Evolutionary conservation across 257 asterid species (phyloP).

Genomic region (Solanum pinnatisectum): DNA sequence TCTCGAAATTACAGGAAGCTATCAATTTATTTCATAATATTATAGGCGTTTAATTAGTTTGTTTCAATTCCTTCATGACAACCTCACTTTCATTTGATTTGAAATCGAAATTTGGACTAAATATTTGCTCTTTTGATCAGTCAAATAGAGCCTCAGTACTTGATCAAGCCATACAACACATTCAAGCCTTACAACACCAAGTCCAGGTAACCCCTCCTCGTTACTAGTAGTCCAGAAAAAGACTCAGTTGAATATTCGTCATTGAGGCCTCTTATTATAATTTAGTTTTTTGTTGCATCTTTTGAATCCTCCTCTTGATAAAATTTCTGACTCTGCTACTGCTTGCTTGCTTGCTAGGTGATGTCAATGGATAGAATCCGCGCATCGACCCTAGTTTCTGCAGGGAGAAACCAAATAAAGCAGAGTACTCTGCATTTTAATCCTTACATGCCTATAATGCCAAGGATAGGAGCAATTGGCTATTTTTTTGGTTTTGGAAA

Average conservation of each 20-base stretch:
- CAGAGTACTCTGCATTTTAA: neutral
- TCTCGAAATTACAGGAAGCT: neutral
- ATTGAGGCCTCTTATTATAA: neutral
- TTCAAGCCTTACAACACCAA: neutral
- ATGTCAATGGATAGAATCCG: neutral
- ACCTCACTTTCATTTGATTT: neutral
- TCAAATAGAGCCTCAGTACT: neutral
- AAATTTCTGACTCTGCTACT: neutral
- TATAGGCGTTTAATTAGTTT: neutral
- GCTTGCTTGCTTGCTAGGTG: neutral
- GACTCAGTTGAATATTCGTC: neutral
- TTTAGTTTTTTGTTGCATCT: neutral
- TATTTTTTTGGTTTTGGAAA: neutral
- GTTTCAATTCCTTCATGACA: neutral
- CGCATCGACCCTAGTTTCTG: neutral
- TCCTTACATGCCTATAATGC: neutral
- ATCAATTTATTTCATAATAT: neutral
- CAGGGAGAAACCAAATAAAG: neutral
- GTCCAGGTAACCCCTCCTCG: neutral
- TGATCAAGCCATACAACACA: neutral
- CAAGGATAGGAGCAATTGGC: neutral
- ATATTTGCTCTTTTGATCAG: neutral
- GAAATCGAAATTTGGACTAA: neutral
- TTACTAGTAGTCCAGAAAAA: neutral
- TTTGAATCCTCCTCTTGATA: neutral